Conservation (phyloP, 495 filamentous ascomycete species). For the Xylona heveae region DNA sequence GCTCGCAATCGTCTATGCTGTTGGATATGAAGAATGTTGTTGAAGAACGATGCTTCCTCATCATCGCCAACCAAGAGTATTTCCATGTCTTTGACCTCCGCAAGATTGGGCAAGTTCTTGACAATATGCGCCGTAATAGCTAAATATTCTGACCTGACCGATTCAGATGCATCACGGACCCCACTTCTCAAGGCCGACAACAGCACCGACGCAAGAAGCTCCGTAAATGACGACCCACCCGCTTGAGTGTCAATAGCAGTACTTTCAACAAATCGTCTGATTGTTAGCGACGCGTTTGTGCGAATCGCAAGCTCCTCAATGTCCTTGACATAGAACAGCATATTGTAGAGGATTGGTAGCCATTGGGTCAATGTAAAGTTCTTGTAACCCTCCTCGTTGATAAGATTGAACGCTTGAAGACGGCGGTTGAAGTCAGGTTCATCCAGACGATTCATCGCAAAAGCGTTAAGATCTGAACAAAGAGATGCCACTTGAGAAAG, state of each 20-base stretch:
- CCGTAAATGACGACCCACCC: constrained; percentile 17
- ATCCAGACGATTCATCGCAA: constrained; percentile 40
- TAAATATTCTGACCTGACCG: constrained; percentile 64
- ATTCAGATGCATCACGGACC: constrained; percentile 53
- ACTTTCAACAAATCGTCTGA: constrained; percentile 54
- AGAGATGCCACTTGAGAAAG: constrained; percentile 43
- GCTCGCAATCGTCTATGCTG: constrained; percentile 73
- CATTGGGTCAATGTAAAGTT: constrained; percentile 55
- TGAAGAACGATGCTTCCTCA: constrained; percentile 84
- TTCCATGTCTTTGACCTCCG: constrained; percentile 51
- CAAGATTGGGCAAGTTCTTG: constrained; percentile 42
- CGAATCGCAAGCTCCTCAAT: constrained; percentile 74
- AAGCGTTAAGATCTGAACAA: constrained; percentile 65
- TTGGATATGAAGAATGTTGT: constrained; percentile 77
- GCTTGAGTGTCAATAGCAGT: constrained; percentile 16
- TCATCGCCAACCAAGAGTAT: constrained; percentile 54
- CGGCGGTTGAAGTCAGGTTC: constrained; percentile 75
- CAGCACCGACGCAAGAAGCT: constrained; percentile 37
- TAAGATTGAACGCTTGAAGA: constrained; percentile 48
- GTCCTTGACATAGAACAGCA: constrained; percentile 72
- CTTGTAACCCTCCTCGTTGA: constrained; percentile 32
- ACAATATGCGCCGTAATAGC: constrained; percentile 58
- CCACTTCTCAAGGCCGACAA: constrained; percentile 59
- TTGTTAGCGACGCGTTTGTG: constrained; percentile 57
- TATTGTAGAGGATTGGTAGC: constrained; percentile 76